Percentiles rank a stretch among this genome's conserved stretches.
phyloP scores from a whole-genome alignment of 1,284 basidiomycete genomes.

The Cryptococcus sp. region DNA sequence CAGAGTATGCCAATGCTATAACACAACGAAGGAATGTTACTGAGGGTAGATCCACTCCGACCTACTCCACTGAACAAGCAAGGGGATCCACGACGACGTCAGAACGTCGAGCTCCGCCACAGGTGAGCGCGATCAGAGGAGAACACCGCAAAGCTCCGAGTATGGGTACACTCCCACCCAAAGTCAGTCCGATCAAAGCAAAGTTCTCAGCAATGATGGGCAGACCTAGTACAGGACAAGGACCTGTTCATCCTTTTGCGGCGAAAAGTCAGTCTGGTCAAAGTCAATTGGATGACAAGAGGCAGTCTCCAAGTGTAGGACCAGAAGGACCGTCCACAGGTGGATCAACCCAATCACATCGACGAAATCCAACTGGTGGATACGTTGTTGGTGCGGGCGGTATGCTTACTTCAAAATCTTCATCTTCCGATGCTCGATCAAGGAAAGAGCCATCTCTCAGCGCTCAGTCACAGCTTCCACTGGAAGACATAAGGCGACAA shows the following conservation, averaged over 20 bases:
- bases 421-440: slow-evolving; percentile 48
- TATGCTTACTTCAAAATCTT: slow-evolving; percentile 32
- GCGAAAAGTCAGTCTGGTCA: slow-evolving; percentile 8
- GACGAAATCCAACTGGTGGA: not conserved
- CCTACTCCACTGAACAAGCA: slow-evolving; percentile 3
- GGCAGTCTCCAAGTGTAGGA: not conserved
- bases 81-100: not conserved
- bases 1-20: slow-evolving; percentile 25
- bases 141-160: slow-evolving; percentile 17
- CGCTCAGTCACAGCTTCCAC: slow-evolving; percentile 48
- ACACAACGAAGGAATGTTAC: slow-evolving; percentile 14
- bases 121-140: slow-evolving; percentile 4
- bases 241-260: slow-evolving; percentile 35
- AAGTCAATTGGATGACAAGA: not conserved
- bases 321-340: not conserved
- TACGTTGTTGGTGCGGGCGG: slow-evolving; percentile 6
- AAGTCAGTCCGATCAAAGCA: slow-evolving; percentile 23
- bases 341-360: not conserved
- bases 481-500: slow-evolving; percentile 73
- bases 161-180: slow-evolving; percentile 9
- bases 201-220: slow-evolving; percentile 21
- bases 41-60: slow-evolving; percentile 12
- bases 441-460: not conserved
- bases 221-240: slow-evolving; percentile 5
- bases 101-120: not conserved